A percentile compares a stretch with the other conserved stretches of the same genome.
phyloP scores from a whole-genome alignment of 2,329 filamentous ascomycete species.

The Fusarium keratoplasticum region DNA sequence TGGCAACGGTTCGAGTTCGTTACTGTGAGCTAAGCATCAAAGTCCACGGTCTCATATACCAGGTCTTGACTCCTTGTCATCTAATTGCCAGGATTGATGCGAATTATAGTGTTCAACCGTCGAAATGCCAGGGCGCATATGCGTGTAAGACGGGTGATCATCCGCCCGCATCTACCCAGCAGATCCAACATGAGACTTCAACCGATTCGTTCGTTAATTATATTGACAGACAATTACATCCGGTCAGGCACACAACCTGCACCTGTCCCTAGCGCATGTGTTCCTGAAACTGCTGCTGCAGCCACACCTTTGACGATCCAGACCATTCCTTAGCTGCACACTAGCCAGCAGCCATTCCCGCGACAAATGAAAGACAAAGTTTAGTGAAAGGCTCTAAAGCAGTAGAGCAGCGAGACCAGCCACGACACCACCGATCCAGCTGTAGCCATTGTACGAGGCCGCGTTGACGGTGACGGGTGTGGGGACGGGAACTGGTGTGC shows the following conservation, averaged over 20 bases:
- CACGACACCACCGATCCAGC: slow-evolving; percentile 36
- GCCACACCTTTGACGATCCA: background rate
- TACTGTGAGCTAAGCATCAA: background rate
- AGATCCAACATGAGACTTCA: background rate
- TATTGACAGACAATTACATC: slow-evolving; percentile 24
- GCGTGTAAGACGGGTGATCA: slow-evolving; percentile 12
- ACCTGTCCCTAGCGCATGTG: background rate
- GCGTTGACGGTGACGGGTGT: slow-evolving; percentile 29
- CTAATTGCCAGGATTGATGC: background rate
- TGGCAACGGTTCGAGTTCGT: background rate
- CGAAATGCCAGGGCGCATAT: background rate
- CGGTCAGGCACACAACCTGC: background rate
- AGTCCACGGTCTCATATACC: background rate
- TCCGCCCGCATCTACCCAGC: slow-evolving; percentile 1
- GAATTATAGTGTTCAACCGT: background rate
- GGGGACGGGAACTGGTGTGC: slow-evolving; percentile 13
- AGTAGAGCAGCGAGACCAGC: slow-evolving; percentile 38
- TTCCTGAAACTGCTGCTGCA: slow-evolving; percentile 1
- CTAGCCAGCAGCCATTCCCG: background rate
- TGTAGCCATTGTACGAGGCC: slow-evolving; percentile 29
- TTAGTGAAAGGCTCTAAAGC: slow-evolving; percentile 3
- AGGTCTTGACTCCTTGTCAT: background rate
- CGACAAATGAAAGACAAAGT: background rate
- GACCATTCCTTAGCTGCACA: background rate
- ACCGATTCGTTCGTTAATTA: slow-evolving; percentile 2